Evolutionary conservation across 225 moss, liverwort and hornwort genomes (phyloP).

Genomic region (Pleurozium schreberi): DNA sequence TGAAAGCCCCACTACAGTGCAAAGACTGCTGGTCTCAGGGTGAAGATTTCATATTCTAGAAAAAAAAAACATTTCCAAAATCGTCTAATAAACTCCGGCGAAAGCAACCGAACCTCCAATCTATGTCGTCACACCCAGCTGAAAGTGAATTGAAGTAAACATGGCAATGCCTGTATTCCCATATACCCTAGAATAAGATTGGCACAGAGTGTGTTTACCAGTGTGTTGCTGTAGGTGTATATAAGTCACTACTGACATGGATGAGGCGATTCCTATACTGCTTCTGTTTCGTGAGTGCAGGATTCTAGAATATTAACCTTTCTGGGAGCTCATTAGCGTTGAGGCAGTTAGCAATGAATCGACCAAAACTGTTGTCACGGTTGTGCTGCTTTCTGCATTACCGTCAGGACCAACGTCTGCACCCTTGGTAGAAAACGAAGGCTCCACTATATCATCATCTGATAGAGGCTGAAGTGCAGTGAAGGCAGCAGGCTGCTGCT

Average conservation of each 20-base stretch:
- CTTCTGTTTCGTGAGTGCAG: background rate
- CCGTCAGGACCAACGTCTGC: background rate
- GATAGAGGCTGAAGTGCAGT: slow-evolving; percentile 9
- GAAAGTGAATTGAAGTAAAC: background rate
- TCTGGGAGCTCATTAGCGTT: slow-evolving; percentile 34
- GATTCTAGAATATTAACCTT: slow-evolving; percentile 12
- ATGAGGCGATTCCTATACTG: background rate
- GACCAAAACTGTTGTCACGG: slow-evolving; percentile 30
- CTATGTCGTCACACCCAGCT: background rate
- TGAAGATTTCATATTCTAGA: background rate
- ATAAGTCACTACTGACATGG: background rate
- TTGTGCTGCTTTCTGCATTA: slow-evolving; percentile 2
- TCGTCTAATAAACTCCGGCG: background rate
- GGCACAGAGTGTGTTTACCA: background rate
- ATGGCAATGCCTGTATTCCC: background rate
- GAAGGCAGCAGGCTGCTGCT: slow-evolving; percentile 77
- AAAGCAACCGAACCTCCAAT: background rate
- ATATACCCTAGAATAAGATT: background rate
- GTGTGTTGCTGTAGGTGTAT: background rate
- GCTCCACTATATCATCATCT: background rate
- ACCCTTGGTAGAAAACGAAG: background rate
- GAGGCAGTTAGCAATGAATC: slow-evolving; percentile 47
- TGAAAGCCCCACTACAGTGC: background rate
- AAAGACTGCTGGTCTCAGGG: background rate
- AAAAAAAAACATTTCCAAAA: background rate